These are phyloP conservation scores for Babesia sp. DNA, from an alignment of 169 alveolate species.

Conservation along the genomic window DNA sequence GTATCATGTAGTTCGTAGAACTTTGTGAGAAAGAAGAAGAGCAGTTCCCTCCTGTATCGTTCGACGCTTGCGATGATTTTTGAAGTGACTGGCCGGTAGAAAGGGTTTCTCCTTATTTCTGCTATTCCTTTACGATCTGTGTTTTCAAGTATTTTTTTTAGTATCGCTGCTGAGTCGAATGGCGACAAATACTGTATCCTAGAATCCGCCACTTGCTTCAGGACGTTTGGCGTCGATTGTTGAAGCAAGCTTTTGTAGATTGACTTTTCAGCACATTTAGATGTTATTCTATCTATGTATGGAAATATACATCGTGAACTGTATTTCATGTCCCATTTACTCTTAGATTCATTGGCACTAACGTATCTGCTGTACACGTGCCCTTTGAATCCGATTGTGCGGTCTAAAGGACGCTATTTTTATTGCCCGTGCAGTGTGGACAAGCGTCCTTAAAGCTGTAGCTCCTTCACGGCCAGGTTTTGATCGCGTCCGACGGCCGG, in stretches of 20 bases:
- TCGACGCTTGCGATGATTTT: constrained; percentile 30
- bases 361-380: background rate
- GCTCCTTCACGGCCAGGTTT: background rate
- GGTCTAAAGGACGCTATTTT: background rate
- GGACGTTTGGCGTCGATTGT: constrained; percentile 16
- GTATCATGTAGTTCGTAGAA: constrained; percentile 58
- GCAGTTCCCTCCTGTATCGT: constrained; percentile 37
- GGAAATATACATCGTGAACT: constrained; percentile 35
- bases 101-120: constrained; percentile 29
- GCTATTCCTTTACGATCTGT: constrained; percentile 7
- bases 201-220: constrained; percentile 53
- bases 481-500: background rate
- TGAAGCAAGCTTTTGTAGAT: constrained; percentile 17
- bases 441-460: background rate
- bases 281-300: constrained; percentile 32
- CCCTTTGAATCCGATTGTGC: background rate
- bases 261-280: constrained; percentile 36
- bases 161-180: constrained; percentile 53
- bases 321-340: constrained; percentile 15
- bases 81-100: constrained; percentile 32
- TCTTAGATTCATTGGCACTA: background rate
- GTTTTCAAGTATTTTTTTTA: constrained; percentile 17
- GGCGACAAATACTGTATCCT: constrained; percentile 46
- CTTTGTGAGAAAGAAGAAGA: constrained; percentile 38
- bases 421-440: background rate